These are phyloP conservation scores for Torulaspora franciscae DNA, from an alignment of 805 yeast genomes.

Conservation along the genomic window DNA sequence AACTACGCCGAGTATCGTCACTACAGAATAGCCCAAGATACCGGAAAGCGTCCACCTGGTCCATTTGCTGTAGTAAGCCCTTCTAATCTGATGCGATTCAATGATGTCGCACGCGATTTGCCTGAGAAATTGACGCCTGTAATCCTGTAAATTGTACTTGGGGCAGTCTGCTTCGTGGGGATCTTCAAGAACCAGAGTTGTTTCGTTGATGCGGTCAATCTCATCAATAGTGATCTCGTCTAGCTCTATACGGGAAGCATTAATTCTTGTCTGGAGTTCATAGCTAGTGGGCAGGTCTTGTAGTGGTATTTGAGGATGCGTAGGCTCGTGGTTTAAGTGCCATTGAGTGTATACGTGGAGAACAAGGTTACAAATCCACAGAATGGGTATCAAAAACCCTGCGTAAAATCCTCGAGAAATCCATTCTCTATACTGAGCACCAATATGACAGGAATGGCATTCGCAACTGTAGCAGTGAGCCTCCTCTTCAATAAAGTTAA, in stretches of 20 bases:
- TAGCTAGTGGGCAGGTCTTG: constrained; percentile 30
- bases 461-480: constrained; percentile 17
- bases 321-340: constrained; percentile 22
- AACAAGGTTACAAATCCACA: constrained; percentile 20
- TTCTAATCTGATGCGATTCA: constrained; percentile 15
- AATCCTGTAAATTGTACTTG: background rate
- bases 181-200: background rate
- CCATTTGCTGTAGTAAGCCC: constrained; percentile 20
- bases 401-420: constrained; percentile 17
- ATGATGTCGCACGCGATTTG: constrained; percentile 16
- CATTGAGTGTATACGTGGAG: constrained; percentile 21
- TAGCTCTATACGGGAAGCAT: constrained; percentile 9
- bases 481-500: constrained; percentile 20
- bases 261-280: constrained; percentile 16
- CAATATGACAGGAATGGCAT: constrained; percentile 23
- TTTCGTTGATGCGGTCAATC: constrained; percentile 9
- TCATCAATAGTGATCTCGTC: constrained; percentile 5
- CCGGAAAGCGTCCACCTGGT: constrained; percentile 5
- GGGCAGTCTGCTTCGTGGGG: background rate
- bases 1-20: background rate
- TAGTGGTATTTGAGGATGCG: constrained; percentile 19
- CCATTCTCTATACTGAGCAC: constrained; percentile 3
- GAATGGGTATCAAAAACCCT: constrained; percentile 26
- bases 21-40: background rate
- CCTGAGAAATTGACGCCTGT: constrained; percentile 10